Evolutionary conservation across 345 rosid genomes (phyloP).

Genomic region (Salix exigua): DNA sequence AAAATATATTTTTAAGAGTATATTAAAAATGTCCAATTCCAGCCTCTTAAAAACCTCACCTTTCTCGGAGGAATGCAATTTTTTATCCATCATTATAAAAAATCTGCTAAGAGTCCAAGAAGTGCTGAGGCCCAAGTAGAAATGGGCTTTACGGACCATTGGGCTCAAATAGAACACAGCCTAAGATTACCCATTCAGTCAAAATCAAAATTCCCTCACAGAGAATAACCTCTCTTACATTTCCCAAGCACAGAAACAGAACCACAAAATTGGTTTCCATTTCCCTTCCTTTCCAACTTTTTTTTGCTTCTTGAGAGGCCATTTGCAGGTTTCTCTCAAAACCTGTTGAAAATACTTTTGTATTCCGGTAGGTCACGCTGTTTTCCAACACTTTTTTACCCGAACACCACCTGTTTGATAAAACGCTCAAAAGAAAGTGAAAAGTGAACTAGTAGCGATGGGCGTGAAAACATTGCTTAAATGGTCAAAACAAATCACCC

Average conservation of each 20-base stretch:
- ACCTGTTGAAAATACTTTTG: neutral
- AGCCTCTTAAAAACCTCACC: no score
- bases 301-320: neutral
- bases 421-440: neutral
- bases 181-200: neutral
- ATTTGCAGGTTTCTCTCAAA: neutral
- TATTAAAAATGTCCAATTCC: no score
- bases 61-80: no score
- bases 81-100: neutral
- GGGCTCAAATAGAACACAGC: neutral
- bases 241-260: neutral
- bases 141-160: neutral
- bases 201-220: neutral
- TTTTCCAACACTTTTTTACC: neutral
- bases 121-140: neutral
- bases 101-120: neutral
- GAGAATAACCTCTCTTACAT: neutral
- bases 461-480: constrained; percentile 3
- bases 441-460: neutral
- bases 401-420: neutral
- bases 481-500: constrained; percentile 14
- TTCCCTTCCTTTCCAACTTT: neutral
- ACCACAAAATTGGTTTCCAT: neutral
- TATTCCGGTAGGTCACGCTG: fast-evolving
- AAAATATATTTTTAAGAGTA: no score